Evolutionary conservation across 345 rosid genomes (phyloP).

Genomic region (Murraya paniculata): DNA sequence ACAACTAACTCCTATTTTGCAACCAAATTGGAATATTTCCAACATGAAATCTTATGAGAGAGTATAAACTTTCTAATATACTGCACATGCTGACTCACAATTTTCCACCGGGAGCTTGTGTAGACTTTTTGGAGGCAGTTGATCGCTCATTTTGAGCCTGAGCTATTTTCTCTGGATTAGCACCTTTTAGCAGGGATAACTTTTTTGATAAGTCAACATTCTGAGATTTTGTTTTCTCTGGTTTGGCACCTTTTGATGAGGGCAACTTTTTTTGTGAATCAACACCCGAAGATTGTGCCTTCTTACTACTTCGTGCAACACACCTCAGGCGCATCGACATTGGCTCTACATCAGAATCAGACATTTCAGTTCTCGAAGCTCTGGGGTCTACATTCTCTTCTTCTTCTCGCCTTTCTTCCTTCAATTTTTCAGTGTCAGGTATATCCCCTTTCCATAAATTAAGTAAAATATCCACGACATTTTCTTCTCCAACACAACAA

Average conservation of each 20-base stretch:
- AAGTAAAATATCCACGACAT: no score
- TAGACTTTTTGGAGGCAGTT: not conserved
- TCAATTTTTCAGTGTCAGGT: not conserved
- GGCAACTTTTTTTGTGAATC: conserved; percentile 5
- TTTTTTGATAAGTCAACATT: not conserved
- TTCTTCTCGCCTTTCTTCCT: not conserved
- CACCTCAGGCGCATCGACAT: not conserved
- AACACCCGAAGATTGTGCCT: not conserved
- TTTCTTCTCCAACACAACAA: no score
- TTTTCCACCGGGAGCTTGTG: not conserved
- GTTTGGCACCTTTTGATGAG: not conserved
- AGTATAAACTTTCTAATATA: not conserved
- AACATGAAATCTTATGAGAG: not conserved
- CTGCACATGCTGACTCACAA: conserved; percentile 21
- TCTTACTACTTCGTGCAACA: not conserved
- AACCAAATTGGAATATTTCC: not conserved
- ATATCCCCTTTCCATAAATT: no score
- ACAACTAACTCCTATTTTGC: not conserved
- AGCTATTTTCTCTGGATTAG: not conserved
- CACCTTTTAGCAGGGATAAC: conserved; percentile 7
- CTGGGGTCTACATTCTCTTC: not conserved
- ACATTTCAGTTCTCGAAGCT: conserved; percentile 7
- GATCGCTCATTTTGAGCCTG: not conserved
- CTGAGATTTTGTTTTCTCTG: not conserved
- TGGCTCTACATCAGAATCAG: conserved; percentile 21